Evolutionary conservation across 495 filamentous ascomycete genomes (phyloP).

Genomic region (Melanomma pulvis-pyrius): DNA sequence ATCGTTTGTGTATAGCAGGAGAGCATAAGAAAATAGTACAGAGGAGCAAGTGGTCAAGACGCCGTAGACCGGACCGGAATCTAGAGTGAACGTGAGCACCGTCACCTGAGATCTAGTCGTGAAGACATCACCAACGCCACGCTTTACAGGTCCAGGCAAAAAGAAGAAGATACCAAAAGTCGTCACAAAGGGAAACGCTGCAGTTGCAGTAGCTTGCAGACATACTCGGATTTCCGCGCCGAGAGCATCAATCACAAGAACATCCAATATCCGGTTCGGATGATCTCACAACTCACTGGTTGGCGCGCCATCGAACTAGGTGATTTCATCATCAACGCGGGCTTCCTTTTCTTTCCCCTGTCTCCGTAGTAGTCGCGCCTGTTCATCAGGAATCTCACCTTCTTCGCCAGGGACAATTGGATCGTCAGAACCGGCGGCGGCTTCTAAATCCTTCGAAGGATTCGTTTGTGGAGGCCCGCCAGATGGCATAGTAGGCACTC

Average conservation of each 20-base stretch:
- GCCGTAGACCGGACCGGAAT: no score
- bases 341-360: constrained; percentile 25
- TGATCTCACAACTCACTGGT: background rate
- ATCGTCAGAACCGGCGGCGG: background rate
- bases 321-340: constrained; percentile 1
- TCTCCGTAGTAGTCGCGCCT: constrained; percentile 11
- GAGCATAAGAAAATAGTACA: no score
- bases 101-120: background rate
- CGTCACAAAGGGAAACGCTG: background rate
- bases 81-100: background rate
- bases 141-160: background rate
- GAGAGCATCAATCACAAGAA: background rate
- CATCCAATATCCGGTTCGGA: background rate
- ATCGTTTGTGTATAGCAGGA: background rate
- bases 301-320: background rate
- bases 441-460: background rate
- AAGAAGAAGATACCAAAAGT: background rate
- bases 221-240: background rate
- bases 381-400: constrained; percentile 23
- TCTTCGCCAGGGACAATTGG: constrained; percentile 2
- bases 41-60: no score
- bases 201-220: background rate
- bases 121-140: background rate
- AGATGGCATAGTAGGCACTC: constrained; percentile 11
- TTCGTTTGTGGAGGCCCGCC: background rate